Evolutionary conservation across 371 early-diverging fungal genomes (phyloP).

Genomic region (Lichtheimia hyalospora): DNA sequence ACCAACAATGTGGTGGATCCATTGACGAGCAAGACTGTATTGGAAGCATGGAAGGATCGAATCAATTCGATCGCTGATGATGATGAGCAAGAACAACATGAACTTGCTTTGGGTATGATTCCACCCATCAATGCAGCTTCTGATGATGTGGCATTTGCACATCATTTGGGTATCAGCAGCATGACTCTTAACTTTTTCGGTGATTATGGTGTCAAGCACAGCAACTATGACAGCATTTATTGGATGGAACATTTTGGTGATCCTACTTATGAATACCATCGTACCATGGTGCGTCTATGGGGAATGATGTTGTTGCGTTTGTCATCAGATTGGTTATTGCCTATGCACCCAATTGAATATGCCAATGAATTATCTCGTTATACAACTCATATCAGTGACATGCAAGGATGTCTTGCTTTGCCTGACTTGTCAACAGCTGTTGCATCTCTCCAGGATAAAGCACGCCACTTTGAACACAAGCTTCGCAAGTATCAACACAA

Average conservation of each 20-base stretch:
- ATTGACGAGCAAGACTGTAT: conserved; percentile 42
- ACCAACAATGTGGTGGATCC: conserved; percentile 55
- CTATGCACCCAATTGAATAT: conserved; percentile 28
- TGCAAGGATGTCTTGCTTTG: conserved; percentile 8
- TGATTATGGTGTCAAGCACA: conserved; percentile 49
- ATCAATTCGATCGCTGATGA: not conserved
- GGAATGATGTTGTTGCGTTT: conserved; percentile 40
- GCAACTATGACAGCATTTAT: conserved; percentile 53
- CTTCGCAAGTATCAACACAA: conserved; percentile 8
- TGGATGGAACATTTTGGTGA: conserved; percentile 57
- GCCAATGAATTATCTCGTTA: conserved; percentile 25
- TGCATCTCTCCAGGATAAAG: not conserved
- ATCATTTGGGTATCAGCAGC: conserved; percentile 53
- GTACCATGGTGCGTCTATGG: conserved; percentile 36
- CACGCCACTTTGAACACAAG: conserved; percentile 10
- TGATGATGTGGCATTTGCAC: conserved; percentile 50
- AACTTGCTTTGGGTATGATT: conserved; percentile 15
- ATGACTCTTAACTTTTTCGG: conserved; percentile 43
- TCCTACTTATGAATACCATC: conserved; percentile 51
- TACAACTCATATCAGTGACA: conserved; percentile 4
- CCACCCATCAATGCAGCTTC: conserved; percentile 42
- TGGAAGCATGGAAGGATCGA: conserved; percentile 43
- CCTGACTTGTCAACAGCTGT: conserved; percentile 12
- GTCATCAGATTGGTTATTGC: conserved; percentile 31
- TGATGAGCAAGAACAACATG: not conserved